Conservation (phyloP, 2,329 filamentous ascomycete species). For the Calonectria pseudoreteaudii region DNA sequence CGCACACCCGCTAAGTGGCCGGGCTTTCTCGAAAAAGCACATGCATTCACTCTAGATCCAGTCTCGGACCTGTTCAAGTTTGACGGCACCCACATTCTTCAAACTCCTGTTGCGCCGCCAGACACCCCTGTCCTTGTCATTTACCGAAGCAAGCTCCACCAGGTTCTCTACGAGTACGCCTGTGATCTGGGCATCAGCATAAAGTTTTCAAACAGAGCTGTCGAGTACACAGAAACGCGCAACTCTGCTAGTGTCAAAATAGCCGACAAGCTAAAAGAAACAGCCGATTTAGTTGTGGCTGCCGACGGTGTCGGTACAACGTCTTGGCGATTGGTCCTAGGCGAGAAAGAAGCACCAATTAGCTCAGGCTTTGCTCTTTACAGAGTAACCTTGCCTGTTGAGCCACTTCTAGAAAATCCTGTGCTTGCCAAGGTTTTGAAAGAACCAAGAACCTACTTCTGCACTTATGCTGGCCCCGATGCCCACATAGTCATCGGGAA, state of each 20-base stretch:
- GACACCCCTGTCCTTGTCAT: neutral
- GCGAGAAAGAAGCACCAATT: neutral
- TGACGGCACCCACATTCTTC: neutral
- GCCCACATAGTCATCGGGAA: neutral
- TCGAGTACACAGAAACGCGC: neutral
- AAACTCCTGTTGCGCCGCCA: neutral
- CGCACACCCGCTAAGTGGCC: neutral
- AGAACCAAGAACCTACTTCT: neutral
- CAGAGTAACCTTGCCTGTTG: neutral
- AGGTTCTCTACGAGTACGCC: neutral
- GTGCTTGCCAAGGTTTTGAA: neutral
- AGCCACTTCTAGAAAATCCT: neutral
- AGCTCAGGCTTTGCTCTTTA: neutral
- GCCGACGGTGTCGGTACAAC: neutral
- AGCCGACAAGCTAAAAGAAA: neutral
- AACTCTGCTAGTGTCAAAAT: neutral
- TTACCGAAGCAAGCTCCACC: neutral
- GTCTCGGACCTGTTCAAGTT: neutral
- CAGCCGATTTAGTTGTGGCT: neutral
- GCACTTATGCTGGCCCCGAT: neutral
- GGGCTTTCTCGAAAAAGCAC: neutral
- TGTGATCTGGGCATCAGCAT: neutral
- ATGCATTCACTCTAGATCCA: neutral
- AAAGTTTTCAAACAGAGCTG: neutral
- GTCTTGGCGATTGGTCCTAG: neutral